Conservation (phyloP, 495 filamentous ascomycete species). For the Venustampulla echinocandica region DNA sequence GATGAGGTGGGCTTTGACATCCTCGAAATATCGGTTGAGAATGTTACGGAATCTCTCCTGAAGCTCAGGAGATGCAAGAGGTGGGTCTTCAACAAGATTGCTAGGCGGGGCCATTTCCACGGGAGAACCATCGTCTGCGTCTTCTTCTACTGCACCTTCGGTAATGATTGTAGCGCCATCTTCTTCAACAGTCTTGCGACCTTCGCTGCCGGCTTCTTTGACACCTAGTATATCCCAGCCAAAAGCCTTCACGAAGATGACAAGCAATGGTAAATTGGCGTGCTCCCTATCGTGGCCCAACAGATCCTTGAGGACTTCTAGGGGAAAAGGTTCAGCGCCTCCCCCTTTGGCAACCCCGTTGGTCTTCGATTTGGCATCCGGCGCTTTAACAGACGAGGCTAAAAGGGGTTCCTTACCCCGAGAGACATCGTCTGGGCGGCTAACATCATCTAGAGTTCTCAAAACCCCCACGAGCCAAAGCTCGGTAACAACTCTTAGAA, state of each 20-base stretch:
- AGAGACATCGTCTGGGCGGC: conserved; percentile 72
- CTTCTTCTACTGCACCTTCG: conserved; percentile 36
- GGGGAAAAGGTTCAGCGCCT: conserved; percentile 75
- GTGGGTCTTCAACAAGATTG: conserved; percentile 47
- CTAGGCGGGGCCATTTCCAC: conserved; percentile 35
- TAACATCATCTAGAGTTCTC: conserved; percentile 80
- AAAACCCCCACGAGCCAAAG: conserved; percentile 90
- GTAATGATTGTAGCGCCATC: conserved; percentile 61
- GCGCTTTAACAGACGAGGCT: conserved; percentile 37
- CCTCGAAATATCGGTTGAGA: conserved; percentile 82
- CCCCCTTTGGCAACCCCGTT: conserved; percentile 41
- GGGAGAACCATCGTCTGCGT: conserved; percentile 33
- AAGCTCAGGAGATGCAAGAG: conserved; percentile 64
- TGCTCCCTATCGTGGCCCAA: conserved; percentile 90
- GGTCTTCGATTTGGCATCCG: conserved; percentile 43
- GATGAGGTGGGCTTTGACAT: conserved; percentile 80
- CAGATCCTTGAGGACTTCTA: conserved; percentile 94
- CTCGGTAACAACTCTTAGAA: conserved; percentile 87
- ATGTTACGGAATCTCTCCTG: conserved; percentile 85
- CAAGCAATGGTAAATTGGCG: conserved; percentile 79
- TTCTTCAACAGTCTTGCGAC: conserved; percentile 74
- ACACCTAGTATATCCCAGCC: conserved; percentile 90
- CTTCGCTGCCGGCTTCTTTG: conserved; percentile 57
- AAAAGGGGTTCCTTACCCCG: conserved; percentile 52
- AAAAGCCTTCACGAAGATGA: conserved; percentile 92